Conservation (phyloP, 1,284 basidiomycete genomes). For the Polyporus tsugae region DNA sequence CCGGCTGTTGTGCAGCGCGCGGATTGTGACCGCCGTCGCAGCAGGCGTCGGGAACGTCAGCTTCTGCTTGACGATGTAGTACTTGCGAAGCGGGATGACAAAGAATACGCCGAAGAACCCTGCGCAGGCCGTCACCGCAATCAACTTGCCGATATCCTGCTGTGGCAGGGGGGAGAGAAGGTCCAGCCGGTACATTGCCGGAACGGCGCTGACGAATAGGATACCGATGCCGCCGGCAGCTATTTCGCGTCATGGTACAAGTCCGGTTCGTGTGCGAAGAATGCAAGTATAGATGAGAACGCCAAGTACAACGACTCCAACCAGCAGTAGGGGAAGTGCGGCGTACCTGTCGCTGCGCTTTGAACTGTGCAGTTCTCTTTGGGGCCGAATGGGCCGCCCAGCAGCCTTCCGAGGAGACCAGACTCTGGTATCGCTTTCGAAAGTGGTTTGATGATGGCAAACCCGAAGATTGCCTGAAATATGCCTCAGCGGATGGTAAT, state of each 20-base stretch:
- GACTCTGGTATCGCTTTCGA: slow-evolving; percentile 57
- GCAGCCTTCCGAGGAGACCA: slow-evolving; percentile 52
- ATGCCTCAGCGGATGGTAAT: slow-evolving; percentile 2
- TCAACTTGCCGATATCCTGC: slow-evolving; percentile 61
- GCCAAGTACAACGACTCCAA: slow-evolving; percentile 3
- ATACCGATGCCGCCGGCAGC: slow-evolving; percentile 68
- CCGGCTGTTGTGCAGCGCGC: slow-evolving; percentile 63
- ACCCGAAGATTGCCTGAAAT: slow-evolving; percentile 66
- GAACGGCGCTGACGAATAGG: slow-evolving; percentile 70
- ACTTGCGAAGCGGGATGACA: slow-evolving; percentile 69
- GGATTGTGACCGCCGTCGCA: slow-evolving; percentile 76
- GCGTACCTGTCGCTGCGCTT: slow-evolving; percentile 40
- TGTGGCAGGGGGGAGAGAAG: slow-evolving; percentile 54
- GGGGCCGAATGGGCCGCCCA: slow-evolving; percentile 71
- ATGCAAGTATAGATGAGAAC: slow-evolving; percentile 4
- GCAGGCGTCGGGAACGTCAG: slow-evolving; percentile 75
- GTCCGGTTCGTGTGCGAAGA: not conserved
- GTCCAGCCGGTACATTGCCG: slow-evolving; percentile 70
- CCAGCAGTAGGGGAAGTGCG: slow-evolving; percentile 20
- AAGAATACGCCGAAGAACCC: slow-evolving; percentile 77
- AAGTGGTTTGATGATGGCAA: slow-evolving; percentile 69
- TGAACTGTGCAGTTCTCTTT: slow-evolving; percentile 74
- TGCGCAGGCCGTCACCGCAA: slow-evolving; percentile 63
- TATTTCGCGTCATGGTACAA: not conserved
- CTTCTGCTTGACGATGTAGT: slow-evolving; percentile 75